A percentile compares a stretch with the other conserved stretches of the same genome.
Conservation (phyloP, 805 yeast genomes). For the Saturnispora hagleri region DNA sequence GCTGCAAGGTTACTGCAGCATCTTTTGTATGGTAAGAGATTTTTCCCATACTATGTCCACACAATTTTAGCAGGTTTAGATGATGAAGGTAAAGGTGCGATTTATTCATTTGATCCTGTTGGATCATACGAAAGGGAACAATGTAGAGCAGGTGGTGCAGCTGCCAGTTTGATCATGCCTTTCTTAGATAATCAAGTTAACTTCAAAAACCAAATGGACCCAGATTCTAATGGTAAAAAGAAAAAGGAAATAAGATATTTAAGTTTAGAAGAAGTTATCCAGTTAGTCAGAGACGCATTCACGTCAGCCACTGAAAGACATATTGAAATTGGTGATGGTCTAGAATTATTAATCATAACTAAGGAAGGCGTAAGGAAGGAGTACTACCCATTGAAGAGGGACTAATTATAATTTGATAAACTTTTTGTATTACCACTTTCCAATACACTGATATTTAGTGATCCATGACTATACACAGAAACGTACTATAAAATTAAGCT, state of each 20-base stretch:
- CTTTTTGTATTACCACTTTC: not conserved
- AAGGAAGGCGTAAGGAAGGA: slow-evolving; percentile 87
- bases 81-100: slow-evolving; percentile 85
- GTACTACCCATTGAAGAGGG: slow-evolving; percentile 80
- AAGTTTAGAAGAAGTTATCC: slow-evolving; percentile 74
- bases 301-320: slow-evolving; percentile 97
- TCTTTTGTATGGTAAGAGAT: slow-evolving; percentile 81
- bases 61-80: slow-evolving; percentile 93
- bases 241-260: slow-evolving; percentile 56
- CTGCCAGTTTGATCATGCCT: slow-evolving; percentile 93
- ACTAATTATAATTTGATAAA: slow-evolving; percentile 32
- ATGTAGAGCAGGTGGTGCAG: slow-evolving; percentile 97
- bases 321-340: slow-evolving; percentile 95
- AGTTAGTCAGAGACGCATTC: slow-evolving; percentile 87
- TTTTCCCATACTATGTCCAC: slow-evolving; percentile 94
- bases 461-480: not conserved
- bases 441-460: not conserved
- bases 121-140: slow-evolving; percentile 97
- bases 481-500: not conserved
- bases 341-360: slow-evolving; percentile 83
- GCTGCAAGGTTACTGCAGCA: slow-evolving; percentile 92
- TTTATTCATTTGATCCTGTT: slow-evolving; percentile 94
- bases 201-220: slow-evolving; percentile 86
- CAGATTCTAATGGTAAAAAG: slow-evolving; percentile 59
- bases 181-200: slow-evolving; percentile 96